Evolutionary conservation across 352 stramenopile genomes (phyloP), one percentile per base, ranked within the genome.

Genomic region (Globisporangium paroecandrum): DNA sequence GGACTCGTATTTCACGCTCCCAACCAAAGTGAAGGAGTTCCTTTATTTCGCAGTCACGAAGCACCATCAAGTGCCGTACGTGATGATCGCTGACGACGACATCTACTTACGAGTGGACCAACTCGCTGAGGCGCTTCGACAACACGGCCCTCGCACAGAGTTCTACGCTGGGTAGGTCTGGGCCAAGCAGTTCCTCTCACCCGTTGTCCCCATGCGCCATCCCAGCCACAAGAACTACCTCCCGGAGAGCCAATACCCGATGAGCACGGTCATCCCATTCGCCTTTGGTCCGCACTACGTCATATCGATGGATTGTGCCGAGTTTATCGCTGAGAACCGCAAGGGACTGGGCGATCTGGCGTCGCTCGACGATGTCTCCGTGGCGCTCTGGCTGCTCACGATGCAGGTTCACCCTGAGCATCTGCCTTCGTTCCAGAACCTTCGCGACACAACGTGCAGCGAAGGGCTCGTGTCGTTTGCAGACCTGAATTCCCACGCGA

Each of bases 11-110:
- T 60, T 70, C 12, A 54, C 72, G 22, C 47, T 82, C 18, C 67
- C 75, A 1, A 58, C 49, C 12, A 85, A 86, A 57, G 76, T 81
- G 9, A 77, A 69, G 18, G 73, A 68, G 24, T 86, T 88, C 32
- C 34, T 82, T 15, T 62, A 70, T 25, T 75, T 78, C n/a, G 66
- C 66, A 29, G 55, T 55, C 1, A 69, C 58, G 3, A 10, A 64
- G 0, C 64, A 67, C 22, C 29, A 69, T 0, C 57, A 56, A 7
- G 54, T 65, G 6, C 55, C 69, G 43, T 89, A 87, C 66, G 66
- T 89, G 0, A 83, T 90, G 77, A 72, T 89, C 29, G 68, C 75
- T 4, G 81, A 90, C 64, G 82, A 89, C 43, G 78, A 90, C 53
- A 69, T 89, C 18, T 88, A 86, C 43, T 58, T 89, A 4, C 71